Base-by-base conservation (phyloP, 169 alveolate species). In the Eimeria necatrix region DNA sequence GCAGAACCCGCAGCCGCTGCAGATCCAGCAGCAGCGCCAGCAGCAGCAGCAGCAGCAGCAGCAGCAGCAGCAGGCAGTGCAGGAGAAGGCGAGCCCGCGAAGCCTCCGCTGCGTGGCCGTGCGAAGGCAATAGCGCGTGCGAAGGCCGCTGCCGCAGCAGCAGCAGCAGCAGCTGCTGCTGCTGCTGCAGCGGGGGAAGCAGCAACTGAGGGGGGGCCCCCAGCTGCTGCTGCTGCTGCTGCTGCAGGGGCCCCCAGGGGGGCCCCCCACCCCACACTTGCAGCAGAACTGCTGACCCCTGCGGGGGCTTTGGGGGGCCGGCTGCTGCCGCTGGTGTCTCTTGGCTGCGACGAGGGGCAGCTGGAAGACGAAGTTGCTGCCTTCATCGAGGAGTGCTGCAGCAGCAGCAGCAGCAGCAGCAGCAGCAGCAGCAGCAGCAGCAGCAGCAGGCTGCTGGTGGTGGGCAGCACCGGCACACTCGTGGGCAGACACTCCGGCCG, bases 371-470 rank as follows among this genome's bases (percentile, higher is more conserved):
- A 56, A 56, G 64, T 56, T 8, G 64, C 64, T 9, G 64, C 64
- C 14, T 56, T 56, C 64, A 9, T 56, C 20, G 64, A 56, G 64
- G 64, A 56, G 14, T 56, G 64, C 64, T 56, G 64, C 64, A 56
- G 64, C 64, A 56, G 64, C 64, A 56, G 64, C 64, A 56, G 14
- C 64, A 56, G 64, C 64, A n/a, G n/a, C n/a, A n/a, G n/a, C n/a
- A n/a, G n/a, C n/a, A n/a, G n/a, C n/a, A n/a, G n/a, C n/a, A n/a
- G n/a, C n/a, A n/a, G n/a, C n/a, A n/a, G n/a, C n/a, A 56, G 64
- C 64, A 14, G 64, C 20, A 14, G 14, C 8, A 14, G 14, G 8
- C 64, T 56, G 20, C 20, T 56, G 8, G 64, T 56, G 14, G 64
- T 56, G 14, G 64, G 64, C 8, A 14, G 20, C 14, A 56, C 64